These are phyloP conservation scores for Yamadazyma membranifaciens DNA, from an alignment of 1,139 yeast species.

Conservation along the genomic window DNA sequence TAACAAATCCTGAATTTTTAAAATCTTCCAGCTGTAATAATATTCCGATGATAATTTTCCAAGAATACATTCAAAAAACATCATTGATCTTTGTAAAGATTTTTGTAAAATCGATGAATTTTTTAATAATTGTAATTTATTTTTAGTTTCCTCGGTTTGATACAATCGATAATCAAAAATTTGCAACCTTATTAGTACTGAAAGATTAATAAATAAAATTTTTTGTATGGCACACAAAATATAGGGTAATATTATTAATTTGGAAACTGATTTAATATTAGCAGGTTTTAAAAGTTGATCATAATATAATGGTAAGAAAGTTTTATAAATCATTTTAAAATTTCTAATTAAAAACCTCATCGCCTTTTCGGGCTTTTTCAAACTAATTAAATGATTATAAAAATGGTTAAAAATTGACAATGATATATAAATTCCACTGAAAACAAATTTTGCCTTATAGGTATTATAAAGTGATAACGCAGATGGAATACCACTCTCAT, in stretches of 20 bases:
- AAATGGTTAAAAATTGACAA: slow-evolving; percentile 4
- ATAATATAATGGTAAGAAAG: slow-evolving; percentile 7
- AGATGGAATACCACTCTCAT: not conserved
- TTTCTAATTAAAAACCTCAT: slow-evolving; percentile 6
- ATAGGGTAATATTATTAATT: slow-evolving; percentile 3
- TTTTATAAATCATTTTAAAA: slow-evolving; percentile 3
- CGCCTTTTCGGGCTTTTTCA: slow-evolving; percentile 8
- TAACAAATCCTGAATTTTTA: slow-evolving; percentile 6
- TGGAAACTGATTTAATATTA: slow-evolving; percentile 1
- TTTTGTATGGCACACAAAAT: slow-evolving; percentile 5
- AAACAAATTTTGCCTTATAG: slow-evolving; percentile 6
- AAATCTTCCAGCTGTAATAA: slow-evolving; percentile 6
- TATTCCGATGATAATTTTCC: slow-evolving; percentile 1
- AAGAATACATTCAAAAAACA: not conserved
- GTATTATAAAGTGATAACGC: slow-evolving; percentile 2
- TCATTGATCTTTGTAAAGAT: not conserved
- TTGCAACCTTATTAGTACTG: slow-evolving; percentile 7
- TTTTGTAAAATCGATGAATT: not conserved
- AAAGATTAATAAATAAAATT: slow-evolving; percentile 1
- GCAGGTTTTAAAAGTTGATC: not conserved
- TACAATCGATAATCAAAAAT: not conserved
- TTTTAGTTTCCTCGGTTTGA: not conserved
- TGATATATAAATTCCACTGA: slow-evolving; percentile 1
- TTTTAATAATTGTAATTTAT: not conserved
- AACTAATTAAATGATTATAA: slow-evolving; percentile 6